Evolutionary conservation across 2,329 filamentous ascomycete genomes (phyloP).

Genomic region (Aspergillus jensenii): DNA sequence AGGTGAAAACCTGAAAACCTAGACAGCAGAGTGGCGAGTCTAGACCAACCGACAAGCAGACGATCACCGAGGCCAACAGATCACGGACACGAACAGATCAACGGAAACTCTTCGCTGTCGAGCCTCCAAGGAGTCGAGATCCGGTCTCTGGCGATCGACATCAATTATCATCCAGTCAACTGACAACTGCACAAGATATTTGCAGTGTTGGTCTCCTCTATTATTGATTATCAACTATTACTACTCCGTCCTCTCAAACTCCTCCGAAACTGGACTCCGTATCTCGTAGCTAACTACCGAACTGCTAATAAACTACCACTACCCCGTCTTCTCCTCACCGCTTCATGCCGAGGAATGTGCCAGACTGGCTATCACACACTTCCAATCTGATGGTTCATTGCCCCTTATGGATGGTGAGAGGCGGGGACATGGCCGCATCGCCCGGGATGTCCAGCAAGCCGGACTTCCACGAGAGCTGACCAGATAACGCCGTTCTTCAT

Average conservation of each 20-base stretch:
- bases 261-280: too few species aligned
- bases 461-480: constrained; percentile 37
- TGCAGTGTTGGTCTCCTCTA: too few species aligned
- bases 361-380: neutral
- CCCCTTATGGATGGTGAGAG: constrained; percentile 36
- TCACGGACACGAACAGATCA: neutral
- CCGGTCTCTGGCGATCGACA: neutral
- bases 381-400: constrained; percentile 38
- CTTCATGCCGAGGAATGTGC: neutral
- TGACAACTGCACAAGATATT: too few species aligned
- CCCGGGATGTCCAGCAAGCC: constrained; percentile 32
- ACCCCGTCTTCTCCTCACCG: neutral
- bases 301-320: too few species aligned
- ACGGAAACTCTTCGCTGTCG: neutral
- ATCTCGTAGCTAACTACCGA: too few species aligned
- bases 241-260: too few species aligned
- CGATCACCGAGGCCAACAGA: neutral
- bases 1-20: neutral
- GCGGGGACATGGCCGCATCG: constrained; percentile 41
- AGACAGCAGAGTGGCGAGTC: neutral
- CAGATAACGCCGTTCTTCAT: constrained; percentile 40
- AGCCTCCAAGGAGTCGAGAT: neutral
- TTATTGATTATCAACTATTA: too few species aligned
- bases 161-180: neutral
- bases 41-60: neutral